phyloP scores from a whole-genome alignment of 2,329 filamentous ascomycete species.

The Ophiostoma montium region DNA sequence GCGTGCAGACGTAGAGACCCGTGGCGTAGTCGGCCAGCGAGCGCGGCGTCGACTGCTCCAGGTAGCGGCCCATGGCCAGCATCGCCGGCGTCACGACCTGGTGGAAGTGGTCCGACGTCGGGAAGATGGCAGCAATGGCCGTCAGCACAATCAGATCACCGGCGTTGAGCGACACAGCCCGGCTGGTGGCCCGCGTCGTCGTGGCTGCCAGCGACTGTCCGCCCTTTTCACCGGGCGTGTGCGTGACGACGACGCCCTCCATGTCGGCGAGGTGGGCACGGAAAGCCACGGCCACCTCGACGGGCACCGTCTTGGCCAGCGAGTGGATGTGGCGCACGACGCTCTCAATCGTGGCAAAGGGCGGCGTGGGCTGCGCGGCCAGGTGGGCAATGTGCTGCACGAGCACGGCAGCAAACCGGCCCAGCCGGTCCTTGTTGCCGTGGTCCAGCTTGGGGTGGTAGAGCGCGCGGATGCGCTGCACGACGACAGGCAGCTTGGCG shows the following conservation, averaged over 20 bases:
- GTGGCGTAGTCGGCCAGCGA: constrained; percentile 51
- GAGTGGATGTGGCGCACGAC: constrained; percentile 86
- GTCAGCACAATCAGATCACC: constrained; percentile 76
- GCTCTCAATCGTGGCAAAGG: constrained; percentile 37
- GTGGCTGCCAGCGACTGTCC: neutral
- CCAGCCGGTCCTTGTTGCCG: constrained; percentile 72
- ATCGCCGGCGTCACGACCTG: constrained; percentile 84
- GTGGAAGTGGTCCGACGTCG: constrained; percentile 95
- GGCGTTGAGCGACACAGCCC: constrained; percentile 37
- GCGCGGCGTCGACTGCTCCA: constrained; percentile 61
- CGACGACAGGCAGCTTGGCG: constrained; percentile 57
- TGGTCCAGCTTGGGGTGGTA: constrained; percentile 77
- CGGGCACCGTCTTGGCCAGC: constrained; percentile 70
- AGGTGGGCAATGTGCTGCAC: constrained; percentile 46
- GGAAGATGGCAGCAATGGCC: constrained; percentile 72
- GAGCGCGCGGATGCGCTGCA: constrained; percentile 83
- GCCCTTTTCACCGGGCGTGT: neutral
- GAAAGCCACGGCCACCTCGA: constrained; percentile 65
- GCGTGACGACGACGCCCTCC: constrained; percentile 14
- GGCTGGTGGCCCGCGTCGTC: constrained; percentile 18
- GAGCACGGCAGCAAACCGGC: constrained; percentile 50
- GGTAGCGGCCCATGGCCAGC: constrained; percentile 68
- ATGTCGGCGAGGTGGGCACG: constrained; percentile 55
- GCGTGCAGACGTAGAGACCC: constrained; percentile 65
- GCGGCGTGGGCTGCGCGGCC: constrained; percentile 21